These are phyloP conservation scores for Tetracentron sinense DNA, from an alignment of 164 flowering plant species.

Conservation along the genomic window DNA sequence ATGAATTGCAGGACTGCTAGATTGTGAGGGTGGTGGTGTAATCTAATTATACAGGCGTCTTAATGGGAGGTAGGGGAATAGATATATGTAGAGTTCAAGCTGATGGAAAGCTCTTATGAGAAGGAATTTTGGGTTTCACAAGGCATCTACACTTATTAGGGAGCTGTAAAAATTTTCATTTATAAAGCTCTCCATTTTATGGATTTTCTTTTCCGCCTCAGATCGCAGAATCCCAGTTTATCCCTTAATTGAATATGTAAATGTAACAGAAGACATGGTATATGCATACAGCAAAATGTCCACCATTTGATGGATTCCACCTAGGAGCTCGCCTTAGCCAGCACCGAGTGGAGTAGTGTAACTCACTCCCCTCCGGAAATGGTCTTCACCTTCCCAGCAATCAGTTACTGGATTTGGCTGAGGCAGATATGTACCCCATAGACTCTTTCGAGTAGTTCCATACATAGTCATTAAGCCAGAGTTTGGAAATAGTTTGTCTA, in stretches of 20 bases:
- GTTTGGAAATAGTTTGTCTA: too few relatives aligned
- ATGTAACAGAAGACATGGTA: too few relatives aligned
- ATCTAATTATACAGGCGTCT: slow-evolving; percentile 9
- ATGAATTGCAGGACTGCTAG: slow-evolving; percentile 39
- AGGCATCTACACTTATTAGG: background rate
- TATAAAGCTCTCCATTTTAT: background rate
- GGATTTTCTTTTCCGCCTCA: too few relatives aligned
- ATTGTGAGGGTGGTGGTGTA: slow-evolving; percentile 15
- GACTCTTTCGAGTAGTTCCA: slow-evolving; percentile 89
- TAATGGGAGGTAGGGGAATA: background rate
- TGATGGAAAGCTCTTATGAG: slow-evolving; percentile 11
- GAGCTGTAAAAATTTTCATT: slow-evolving; percentile 2
- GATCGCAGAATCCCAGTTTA: too few relatives aligned
- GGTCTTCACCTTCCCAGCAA: slow-evolving; percentile 93
- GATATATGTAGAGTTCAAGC: slow-evolving; percentile 20
- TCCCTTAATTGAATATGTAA: too few relatives aligned
- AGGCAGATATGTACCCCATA: slow-evolving; percentile 79
- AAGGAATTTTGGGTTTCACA: slow-evolving; percentile 1
- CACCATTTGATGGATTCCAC: slow-evolving; percentile 44
- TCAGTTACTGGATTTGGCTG: slow-evolving; percentile 95
- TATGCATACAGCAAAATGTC: too few relatives aligned
- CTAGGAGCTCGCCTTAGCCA: too few relatives aligned
- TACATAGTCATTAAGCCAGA: too few relatives aligned
- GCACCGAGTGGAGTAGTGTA: slow-evolving; percentile 97
- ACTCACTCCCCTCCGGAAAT: slow-evolving; percentile 74